A percentile compares a stretch with the other conserved stretches of the same genome.
Evolutionary conservation across 768 basidiomycete genomes (phyloP).

Genomic region (Mycena venus): DNA sequence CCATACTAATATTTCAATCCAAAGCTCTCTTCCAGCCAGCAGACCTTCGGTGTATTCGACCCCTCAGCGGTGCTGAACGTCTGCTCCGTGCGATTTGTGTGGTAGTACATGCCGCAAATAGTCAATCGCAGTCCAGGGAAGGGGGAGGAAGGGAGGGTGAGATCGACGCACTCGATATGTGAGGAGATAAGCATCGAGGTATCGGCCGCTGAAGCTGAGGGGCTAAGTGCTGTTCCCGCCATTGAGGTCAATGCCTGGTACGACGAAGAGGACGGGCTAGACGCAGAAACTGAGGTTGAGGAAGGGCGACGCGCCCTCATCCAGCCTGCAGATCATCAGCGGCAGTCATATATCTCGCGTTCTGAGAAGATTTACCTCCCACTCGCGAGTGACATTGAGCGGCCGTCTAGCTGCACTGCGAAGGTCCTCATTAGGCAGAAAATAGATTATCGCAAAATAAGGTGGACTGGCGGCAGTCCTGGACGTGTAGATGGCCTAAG

Average conservation of each 20-base stretch:
- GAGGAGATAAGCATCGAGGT: slow-evolving; percentile 84
- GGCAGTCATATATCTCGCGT: slow-evolving; percentile 57
- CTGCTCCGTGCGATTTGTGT: slow-evolving; percentile 62
- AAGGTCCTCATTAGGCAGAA: neutral
- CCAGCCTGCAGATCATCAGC: slow-evolving; percentile 60
- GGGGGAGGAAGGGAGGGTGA: neutral
- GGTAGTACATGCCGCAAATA: slow-evolving; percentile 65
- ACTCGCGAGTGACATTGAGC: slow-evolving; percentile 84
- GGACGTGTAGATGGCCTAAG: slow-evolving; percentile 79
- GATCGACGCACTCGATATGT: slow-evolving; percentile 77
- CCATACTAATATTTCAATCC: slow-evolving; percentile 66
- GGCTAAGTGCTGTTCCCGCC: slow-evolving; percentile 52
- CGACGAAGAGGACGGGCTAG: too few relatives aligned
- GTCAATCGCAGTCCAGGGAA: neutral
- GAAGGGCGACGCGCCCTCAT: slow-evolving; percentile 61
- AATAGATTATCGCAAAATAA: too few relatives aligned
- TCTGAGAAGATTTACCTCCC: slow-evolving; percentile 98
- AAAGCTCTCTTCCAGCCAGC: slow-evolving; percentile 55
- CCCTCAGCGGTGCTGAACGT: slow-evolving; percentile 76
- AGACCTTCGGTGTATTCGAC: slow-evolving; percentile 54
- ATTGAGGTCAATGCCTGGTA: slow-evolving; percentile 27
- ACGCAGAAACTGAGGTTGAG: neutral
- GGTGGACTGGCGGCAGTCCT: slow-evolving; percentile 75
- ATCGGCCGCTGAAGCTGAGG: slow-evolving; percentile 76
- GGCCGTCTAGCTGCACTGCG: slow-evolving; percentile 75